These are phyloP conservation scores for Leccinum longicurvipes DNA, from an alignment of 768 basidiomycete genomes.

Conservation along the genomic window DNA sequence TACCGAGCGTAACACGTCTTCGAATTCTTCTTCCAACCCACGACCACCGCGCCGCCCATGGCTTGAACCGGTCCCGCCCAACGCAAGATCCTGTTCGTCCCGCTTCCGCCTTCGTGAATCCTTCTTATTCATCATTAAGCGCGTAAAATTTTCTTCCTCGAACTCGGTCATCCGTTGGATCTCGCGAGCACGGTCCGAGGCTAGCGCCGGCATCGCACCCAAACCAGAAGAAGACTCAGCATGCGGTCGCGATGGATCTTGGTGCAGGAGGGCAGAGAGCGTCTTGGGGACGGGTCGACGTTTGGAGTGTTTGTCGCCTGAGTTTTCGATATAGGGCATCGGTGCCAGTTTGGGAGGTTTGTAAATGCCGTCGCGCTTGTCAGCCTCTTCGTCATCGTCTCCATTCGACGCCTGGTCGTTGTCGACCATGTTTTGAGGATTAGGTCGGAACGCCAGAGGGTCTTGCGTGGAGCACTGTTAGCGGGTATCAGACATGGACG, in stretches of 20 bases:
- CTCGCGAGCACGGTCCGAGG: slow-evolving; percentile 68
- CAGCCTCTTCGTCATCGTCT: slow-evolving; percentile 14
- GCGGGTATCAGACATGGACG: neutral
- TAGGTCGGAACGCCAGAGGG: slow-evolving; percentile 89
- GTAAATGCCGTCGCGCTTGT: slow-evolving; percentile 55
- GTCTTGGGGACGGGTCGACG: slow-evolving; percentile 62
- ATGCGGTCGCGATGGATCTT: slow-evolving; percentile 61
- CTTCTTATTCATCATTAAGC: slow-evolving; percentile 86
- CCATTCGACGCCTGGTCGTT: slow-evolving; percentile 34
- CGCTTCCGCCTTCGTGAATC: slow-evolving; percentile 65
- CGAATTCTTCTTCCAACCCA: slow-evolving; percentile 82
- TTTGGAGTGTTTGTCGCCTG: slow-evolving; percentile 42
- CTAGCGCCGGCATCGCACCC: slow-evolving; percentile 54
- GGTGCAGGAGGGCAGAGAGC: slow-evolving; percentile 48
- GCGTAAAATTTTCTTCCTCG: slow-evolving; percentile 93
- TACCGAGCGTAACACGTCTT: slow-evolving; percentile 67
- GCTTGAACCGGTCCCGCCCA: slow-evolving; percentile 68
- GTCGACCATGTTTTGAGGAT: slow-evolving; percentile 69
- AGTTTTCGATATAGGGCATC: slow-evolving; percentile 72
- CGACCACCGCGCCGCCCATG: slow-evolving; percentile 58
- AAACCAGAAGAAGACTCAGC: slow-evolving; percentile 72
- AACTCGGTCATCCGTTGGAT: slow-evolving; percentile 80
- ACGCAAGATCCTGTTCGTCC: slow-evolving; percentile 85
- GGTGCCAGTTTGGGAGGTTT: slow-evolving; percentile 87
- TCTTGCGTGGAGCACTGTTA: slow-evolving; percentile 44